These are phyloP conservation scores for Trifolium subterraneum DNA, from an alignment of 306 rosid species.

Conservation along the genomic window DNA sequence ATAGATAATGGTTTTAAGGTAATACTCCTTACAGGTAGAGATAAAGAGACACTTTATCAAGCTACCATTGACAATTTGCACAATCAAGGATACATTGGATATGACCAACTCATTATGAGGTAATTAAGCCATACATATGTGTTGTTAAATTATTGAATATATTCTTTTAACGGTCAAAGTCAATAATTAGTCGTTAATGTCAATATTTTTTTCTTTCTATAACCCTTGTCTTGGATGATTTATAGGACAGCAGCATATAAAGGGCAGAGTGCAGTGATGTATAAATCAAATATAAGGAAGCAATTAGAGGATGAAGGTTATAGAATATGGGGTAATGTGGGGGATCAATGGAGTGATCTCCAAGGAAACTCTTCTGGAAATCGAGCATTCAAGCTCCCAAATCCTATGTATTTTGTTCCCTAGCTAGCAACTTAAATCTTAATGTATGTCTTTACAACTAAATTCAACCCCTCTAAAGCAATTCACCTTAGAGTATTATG, in stretches of 20 bases:
- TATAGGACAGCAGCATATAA: conserved; percentile 54
- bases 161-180: too few species aligned
- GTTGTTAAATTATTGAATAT: not conserved
- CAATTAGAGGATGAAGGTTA: conserved; percentile 65
- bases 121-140: conserved; percentile 29
- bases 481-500: too few species aligned
- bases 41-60: conserved; percentile 59
- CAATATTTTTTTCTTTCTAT: too few species aligned
- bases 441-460: too few species aligned
- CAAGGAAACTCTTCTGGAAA: conserved; percentile 71
- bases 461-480: too few species aligned
- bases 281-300: conserved; percentile 65
- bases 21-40: conserved; percentile 77
- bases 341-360: conserved; percentile 91
- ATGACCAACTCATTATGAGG: conserved; percentile 79
- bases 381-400: conserved; percentile 85
- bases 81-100: conserved; percentile 70
- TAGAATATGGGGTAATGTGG: conserved; percentile 85
- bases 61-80: conserved; percentile 67
- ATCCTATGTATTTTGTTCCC: conserved; percentile 76
- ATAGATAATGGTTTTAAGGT: conserved; percentile 64
- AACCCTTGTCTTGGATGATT: not conserved
- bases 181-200: too few species aligned
- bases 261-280: conserved; percentile 68
- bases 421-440: too few species aligned